These are phyloP conservation scores for Psilocybe cyanescens DNA, from an alignment of 768 basidiomycete genomes.

Conservation along the genomic window DNA sequence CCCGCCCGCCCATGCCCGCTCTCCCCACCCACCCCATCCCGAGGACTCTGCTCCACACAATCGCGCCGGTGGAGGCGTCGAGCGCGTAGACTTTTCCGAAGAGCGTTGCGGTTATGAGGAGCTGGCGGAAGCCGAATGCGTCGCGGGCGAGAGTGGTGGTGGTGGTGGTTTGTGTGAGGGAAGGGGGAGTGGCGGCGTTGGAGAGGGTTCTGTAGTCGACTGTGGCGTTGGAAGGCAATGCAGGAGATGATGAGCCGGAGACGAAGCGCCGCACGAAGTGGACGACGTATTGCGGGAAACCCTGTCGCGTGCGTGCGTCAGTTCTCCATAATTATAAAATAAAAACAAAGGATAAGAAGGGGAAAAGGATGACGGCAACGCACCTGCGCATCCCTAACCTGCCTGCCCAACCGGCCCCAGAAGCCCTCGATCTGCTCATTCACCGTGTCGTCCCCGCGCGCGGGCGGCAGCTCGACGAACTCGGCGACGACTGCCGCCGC, in stretches of 20 bases:
- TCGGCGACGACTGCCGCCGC: conserved; percentile 64
- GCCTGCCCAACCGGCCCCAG: conserved; percentile 52
- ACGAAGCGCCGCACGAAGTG: conserved; percentile 74
- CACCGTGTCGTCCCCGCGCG: conserved; percentile 17
- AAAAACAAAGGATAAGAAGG: neutral
- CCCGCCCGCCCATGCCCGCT: conserved; percentile 47
- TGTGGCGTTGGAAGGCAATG: conserved; percentile 28
- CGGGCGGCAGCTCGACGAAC: conserved; percentile 72
- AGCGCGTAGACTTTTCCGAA: conserved; percentile 82
- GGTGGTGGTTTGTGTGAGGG: conserved; percentile 6
- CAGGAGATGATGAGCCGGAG: conserved; percentile 56
- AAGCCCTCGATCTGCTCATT: conserved; percentile 55
- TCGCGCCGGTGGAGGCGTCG: conserved; percentile 75
- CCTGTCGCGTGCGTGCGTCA: conserved; percentile 39
- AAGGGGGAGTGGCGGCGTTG: conserved; percentile 21
- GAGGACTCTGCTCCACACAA: conserved; percentile 81
- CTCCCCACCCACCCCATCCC: conserved; percentile 70
- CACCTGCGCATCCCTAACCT: conserved; percentile 65
- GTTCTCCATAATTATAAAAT: neutral
- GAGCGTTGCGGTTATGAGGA: conserved; percentile 73
- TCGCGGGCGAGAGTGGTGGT: conserved; percentile 60
- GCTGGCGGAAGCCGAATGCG: conserved; percentile 84
- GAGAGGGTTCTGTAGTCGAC: conserved; percentile 19
- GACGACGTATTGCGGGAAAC: conserved; percentile 70
- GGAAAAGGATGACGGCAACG: conserved; percentile 6